Base-by-base conservation (phyloP, 345 rosid genomes). In the Anastatica hierochuntica region DNA sequence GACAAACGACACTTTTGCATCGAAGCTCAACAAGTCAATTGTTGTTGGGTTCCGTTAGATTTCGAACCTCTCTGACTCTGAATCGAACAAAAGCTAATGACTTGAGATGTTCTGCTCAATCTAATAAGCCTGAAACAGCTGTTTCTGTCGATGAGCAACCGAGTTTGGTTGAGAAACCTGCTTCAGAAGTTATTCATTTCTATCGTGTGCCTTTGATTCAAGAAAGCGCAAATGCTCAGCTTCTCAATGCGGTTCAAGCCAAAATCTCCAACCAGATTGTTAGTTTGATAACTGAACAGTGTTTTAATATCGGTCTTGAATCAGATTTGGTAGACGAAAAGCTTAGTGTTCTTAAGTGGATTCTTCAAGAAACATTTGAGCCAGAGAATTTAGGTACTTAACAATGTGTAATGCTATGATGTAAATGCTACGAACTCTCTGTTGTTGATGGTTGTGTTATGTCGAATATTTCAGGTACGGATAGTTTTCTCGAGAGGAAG, bases 331-430 rank as follows among this genome's bases (percentile, higher is more conserved):
- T 72, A 1, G 48, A 33, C 4, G 77, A 82, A 50, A 87, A 87
- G 73, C 69, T 80, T 14, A 67, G 16, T 1, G 81, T 75, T 17
- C 79, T 87, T 8, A 71, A 68, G 53, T 90, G 98, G 98, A 77
- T 90, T 78, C 83, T 87, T 50, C 85, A 75, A 51, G 98, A 90
- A 60, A 87, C 98, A 0, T 90, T 76, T 14, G 96, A 84, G 71
- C 95, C 96, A 0, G 96, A 90, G 60, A 90, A 84, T 68, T 62
- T 87, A 74, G 96, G 77, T 21, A 41, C 62, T 41, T 53, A 16
- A 0, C n/a, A n/a, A n/a, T n/a, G n/a, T 67, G 0, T 21, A 45
- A 29, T 57, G 27, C 46, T 46, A 24, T 24, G 27, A 3, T 24
- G 3, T 24, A 24, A 3, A 24, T 24, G 3, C 27, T 18, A 24